Evolutionary conservation across 768 basidiomycete species (phyloP).

Genomic region (Termitomyces sp.): DNA sequence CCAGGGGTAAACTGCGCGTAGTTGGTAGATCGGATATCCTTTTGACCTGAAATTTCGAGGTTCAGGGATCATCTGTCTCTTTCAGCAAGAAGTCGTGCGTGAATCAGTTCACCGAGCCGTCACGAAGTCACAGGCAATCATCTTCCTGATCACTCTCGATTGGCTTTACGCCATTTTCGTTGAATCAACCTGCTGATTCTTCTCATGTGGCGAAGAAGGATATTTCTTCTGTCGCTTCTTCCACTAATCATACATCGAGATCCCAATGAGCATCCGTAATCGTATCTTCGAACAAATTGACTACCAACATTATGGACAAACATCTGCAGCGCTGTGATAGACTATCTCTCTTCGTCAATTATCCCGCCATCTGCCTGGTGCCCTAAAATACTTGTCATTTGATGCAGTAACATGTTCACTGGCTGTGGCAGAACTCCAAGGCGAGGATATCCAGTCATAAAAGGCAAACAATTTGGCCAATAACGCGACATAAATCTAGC

Average conservation of each 20-base stretch:
- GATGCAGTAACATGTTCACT: slow-evolving; percentile 87
- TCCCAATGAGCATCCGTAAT: too few species aligned
- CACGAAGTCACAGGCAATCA: too few species aligned
- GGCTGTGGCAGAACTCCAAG: slow-evolving; percentile 61
- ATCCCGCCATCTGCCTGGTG: slow-evolving; percentile 42
- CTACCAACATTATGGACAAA: slow-evolving; percentile 17
- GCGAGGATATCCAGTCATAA: slow-evolving; percentile 73
- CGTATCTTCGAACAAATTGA: too few species aligned
- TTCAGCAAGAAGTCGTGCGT: not conserved
- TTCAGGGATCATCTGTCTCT: not conserved
- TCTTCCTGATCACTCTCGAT: too few species aligned
- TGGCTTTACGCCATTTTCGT: too few species aligned
- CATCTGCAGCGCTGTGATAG: slow-evolving; percentile 51
- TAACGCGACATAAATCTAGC: slow-evolving; percentile 76
- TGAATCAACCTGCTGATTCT: too few species aligned
- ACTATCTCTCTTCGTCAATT: slow-evolving; percentile 53
- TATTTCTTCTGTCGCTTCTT: too few species aligned
- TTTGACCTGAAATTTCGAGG: not conserved
- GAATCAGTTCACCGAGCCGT: not conserved
- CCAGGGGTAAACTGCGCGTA: not conserved
- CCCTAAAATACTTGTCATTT: slow-evolving; percentile 82
- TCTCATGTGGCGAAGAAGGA: too few species aligned
- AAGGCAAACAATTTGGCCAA: slow-evolving; percentile 56
- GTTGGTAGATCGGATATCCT: not conserved
- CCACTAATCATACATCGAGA: too few species aligned